These are phyloP conservation scores for Populus hybrid DNA, from an alignment of 441 rosid genomes.

Conservation along the genomic window DNA sequence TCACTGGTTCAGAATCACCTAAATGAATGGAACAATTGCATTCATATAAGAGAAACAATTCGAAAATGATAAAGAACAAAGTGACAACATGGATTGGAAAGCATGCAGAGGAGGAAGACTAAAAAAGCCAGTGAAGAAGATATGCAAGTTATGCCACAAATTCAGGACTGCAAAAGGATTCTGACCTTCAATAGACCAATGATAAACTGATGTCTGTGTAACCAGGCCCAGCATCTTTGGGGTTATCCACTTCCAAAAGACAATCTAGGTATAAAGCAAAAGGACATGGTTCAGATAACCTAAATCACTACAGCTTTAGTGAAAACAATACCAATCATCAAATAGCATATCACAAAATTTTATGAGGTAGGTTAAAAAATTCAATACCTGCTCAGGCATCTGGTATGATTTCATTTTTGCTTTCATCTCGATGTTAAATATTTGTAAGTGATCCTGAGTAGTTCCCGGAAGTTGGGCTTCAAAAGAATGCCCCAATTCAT, in stretches of 20 bases:
- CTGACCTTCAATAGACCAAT: slow-evolving; percentile 98
- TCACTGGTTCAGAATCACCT: slow-evolving; percentile 98
- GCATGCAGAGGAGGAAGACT: neutral
- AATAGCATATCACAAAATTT: neutral
- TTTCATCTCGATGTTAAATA: slow-evolving; percentile 96
- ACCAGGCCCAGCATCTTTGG: slow-evolving; percentile 94
- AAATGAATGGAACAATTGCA: slow-evolving; percentile 6
- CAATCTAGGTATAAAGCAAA: slow-evolving; percentile 51
- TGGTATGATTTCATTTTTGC: slow-evolving; percentile 95
- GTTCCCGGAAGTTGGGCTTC: slow-evolving; percentile 99
- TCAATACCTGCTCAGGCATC: slow-evolving; percentile 95
- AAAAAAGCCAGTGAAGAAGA: neutral
- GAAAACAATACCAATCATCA: neutral
- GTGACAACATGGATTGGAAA: neutral
- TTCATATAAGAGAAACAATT: neutral
- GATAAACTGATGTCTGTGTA: slow-evolving; percentile 89
- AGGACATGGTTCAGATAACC: neutral
- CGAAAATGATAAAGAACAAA: neutral
- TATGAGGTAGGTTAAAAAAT: neutral
- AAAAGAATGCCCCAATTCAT: slow-evolving; percentile 16
- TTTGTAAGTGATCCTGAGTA: slow-evolving; percentile 97
- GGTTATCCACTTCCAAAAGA: slow-evolving; percentile 98
- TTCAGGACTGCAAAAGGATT: slow-evolving; percentile 6
- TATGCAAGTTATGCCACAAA: slow-evolving; percentile 8
- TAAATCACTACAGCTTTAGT: neutral